A percentile compares a stretch with the other conserved stretches of the same genome.
These are phyloP conservation scores for Populus alba DNA, from an alignment of 345 rosid species.

Conservation along the genomic window DNA sequence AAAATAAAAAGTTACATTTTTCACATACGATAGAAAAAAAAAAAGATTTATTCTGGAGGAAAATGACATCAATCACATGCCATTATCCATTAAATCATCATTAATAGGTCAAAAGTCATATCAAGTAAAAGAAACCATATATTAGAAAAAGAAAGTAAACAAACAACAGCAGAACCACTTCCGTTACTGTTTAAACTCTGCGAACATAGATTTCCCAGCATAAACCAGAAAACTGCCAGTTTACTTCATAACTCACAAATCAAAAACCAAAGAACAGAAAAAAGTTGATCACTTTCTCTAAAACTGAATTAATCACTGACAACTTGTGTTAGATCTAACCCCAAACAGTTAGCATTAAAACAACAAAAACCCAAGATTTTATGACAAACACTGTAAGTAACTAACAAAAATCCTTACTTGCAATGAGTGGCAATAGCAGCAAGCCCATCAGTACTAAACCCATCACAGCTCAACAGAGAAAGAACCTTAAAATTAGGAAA, in stretches of 20 bases:
- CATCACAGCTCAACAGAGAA: constrained; percentile 64
- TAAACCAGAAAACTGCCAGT: constrained; percentile 4
- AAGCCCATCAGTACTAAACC: constrained; percentile 61
- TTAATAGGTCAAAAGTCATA: constrained; percentile 33
- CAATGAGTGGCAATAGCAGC: constrained; percentile 54
- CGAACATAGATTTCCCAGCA: neutral
- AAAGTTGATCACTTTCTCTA: neutral
- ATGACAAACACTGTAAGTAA: neutral
- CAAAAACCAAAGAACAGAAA: neutral
- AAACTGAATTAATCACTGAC: neutral
- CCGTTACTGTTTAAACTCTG: neutral
- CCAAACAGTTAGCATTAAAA: neutral
- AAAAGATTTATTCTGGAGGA: constrained; percentile 14
- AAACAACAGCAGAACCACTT: constrained; percentile 10
- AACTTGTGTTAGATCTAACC: constrained; percentile 5
- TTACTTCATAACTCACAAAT: neutral
- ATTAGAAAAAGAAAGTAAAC: neutral
- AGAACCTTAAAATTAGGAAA: constrained; percentile 53
- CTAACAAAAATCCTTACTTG: constrained; percentile 37
- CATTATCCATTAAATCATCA: constrained; percentile 25
- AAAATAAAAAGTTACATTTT: neutral
- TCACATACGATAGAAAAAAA: neutral
- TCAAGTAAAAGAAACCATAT: constrained; percentile 18
- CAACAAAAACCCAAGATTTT: neutral
- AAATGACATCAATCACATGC: constrained; percentile 33